Evolutionary conservation across 2,329 filamentous ascomycete species (phyloP), one percentile per base, ranked within the genome.

Genomic region (Aspergillus pseudoviridinutans): DNA sequence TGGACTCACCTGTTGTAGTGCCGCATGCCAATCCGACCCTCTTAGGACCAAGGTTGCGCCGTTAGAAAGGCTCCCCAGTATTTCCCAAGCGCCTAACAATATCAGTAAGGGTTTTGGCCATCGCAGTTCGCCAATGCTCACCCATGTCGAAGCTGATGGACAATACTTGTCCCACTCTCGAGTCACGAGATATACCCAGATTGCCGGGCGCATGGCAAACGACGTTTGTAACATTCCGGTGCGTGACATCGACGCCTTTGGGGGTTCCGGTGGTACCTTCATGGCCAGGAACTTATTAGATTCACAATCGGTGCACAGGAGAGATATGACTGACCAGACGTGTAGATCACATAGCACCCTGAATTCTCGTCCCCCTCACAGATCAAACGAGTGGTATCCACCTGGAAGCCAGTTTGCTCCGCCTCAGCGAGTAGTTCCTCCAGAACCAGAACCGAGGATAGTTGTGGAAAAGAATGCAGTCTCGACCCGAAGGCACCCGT

Each of bases 141-240:
- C 57, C 57, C 57, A 59, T 59, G 50, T 59, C 57, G 28, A 59
- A 59, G 14, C 57, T 57, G 20, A 59, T 50, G 9, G 57, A 59
- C 29, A 59, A 46, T 12, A 59, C 38, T 24, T 59, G 57, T 22
- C 57, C 57, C 10, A 59, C 57, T 17, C 38, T 59, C 1, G 41
- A 42, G 14, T 54, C 50, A 22, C 24, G n/a, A 12, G 38, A n/a
- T 2, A 59, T 59, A 0, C 57, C 57, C 27, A 59, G 27, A 44
- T 59, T 59, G 8, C 57, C 51, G 8, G 57, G 54, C 1, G 46
- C 20, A 32, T 56, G 54, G 46, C 57, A 59, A 2, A 59, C 35
- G 22, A 59, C 52, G 50, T 59, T 59, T 32, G 57, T 57, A 47
- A 53, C 57, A 49, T 59, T 59, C 7, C 25, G 17, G 24, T 59